A percentile compares a stretch with the other conserved stretches of the same genome.
Conservation (phyloP, 2,329 filamentous ascomycete genomes). For the Simplicillium sp. region DNA sequence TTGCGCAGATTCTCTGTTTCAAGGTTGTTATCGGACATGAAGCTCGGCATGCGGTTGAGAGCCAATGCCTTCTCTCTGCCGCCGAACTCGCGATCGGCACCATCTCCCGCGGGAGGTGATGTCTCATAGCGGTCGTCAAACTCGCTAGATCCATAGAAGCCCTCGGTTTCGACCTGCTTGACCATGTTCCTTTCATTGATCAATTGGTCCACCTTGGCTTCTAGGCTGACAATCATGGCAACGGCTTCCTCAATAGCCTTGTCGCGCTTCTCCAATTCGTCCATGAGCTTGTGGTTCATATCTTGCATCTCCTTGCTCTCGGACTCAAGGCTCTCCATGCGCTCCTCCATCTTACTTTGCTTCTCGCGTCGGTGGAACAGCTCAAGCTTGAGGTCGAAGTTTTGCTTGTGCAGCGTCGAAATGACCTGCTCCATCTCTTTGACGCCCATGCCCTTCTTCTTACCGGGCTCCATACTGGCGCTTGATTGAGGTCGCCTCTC, state of each 20-base stretch:
- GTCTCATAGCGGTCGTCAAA: conserved; percentile 16
- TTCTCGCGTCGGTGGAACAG: conserved; percentile 59
- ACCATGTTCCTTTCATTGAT: conserved; percentile 44
- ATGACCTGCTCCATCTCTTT: conserved; percentile 63
- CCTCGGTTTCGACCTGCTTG: conserved; percentile 35
- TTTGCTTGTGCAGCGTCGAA: conserved; percentile 63
- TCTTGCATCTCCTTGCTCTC: conserved; percentile 45
- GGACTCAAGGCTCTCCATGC: conserved; percentile 43
- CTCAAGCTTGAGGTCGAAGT: conserved; percentile 68
- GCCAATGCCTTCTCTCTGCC: conserved; percentile 21
- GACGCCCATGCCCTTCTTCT: conserved; percentile 47
- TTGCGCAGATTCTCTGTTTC: conserved; percentile 52
- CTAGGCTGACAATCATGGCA: conserved; percentile 56
- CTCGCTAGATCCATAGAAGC: conserved; percentile 21
- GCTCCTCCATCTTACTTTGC: conserved; percentile 49
- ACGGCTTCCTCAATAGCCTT: conserved; percentile 64
- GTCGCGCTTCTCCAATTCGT: conserved; percentile 58
- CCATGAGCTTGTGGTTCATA: conserved; percentile 47
- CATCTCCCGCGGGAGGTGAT: conserved; percentile 10
- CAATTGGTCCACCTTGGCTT: conserved; percentile 47
- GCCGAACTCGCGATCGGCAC: conserved; percentile 6
- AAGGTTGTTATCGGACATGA: conserved; percentile 50
- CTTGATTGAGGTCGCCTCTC: conserved; percentile 33
- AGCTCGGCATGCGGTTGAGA: conserved; percentile 53
- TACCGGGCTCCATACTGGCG: conserved; percentile 25